Evolutionary conservation across 1,284 basidiomycete species (phyloP).

Genomic region (Abortiporus biennis): DNA sequence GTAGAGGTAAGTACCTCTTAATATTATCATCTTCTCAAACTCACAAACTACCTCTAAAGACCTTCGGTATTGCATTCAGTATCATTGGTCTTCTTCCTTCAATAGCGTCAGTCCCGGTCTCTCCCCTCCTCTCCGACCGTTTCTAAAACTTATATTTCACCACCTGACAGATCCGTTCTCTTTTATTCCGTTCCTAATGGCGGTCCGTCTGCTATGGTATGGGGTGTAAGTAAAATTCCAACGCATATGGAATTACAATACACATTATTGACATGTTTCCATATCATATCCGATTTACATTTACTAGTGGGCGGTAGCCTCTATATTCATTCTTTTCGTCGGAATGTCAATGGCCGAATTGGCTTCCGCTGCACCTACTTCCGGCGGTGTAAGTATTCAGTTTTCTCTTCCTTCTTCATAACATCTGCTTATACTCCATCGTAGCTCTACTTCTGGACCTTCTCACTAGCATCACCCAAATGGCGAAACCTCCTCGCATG

Average conservation of each 20-base stretch:
- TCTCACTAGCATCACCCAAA: constrained; percentile 55
- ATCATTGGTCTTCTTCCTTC: constrained; percentile 51
- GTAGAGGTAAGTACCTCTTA: constrained; percentile 42
- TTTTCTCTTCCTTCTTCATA: neutral
- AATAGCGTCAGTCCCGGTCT: constrained; percentile 21
- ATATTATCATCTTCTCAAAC: constrained; percentile 6
- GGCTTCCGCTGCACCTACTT: constrained; percentile 65
- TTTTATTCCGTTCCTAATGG: constrained; percentile 74
- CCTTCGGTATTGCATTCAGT: constrained; percentile 59
- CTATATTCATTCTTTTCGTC: constrained; percentile 52
- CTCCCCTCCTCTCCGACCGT: constrained; percentile 11
- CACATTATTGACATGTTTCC: constrained; percentile 1
- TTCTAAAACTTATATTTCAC: neutral
- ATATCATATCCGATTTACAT: neutral
- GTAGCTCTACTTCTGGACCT: constrained; percentile 77
- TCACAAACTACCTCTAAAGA: constrained; percentile 23
- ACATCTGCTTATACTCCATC: constrained; percentile 1
- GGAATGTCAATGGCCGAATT: constrained; percentile 69
- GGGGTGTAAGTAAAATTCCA: constrained; percentile 52
- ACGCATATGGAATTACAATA: neutral
- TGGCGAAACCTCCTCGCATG: constrained; percentile 66
- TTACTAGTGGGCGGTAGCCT: constrained; percentile 55
- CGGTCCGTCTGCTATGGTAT: constrained; percentile 76
- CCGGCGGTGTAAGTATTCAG: constrained; percentile 62
- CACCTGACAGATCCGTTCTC: constrained; percentile 47